These are phyloP conservation scores for Stygiomarasmius scandens DNA, from an alignment of 1,284 basidiomycete species.

Conservation along the genomic window DNA sequence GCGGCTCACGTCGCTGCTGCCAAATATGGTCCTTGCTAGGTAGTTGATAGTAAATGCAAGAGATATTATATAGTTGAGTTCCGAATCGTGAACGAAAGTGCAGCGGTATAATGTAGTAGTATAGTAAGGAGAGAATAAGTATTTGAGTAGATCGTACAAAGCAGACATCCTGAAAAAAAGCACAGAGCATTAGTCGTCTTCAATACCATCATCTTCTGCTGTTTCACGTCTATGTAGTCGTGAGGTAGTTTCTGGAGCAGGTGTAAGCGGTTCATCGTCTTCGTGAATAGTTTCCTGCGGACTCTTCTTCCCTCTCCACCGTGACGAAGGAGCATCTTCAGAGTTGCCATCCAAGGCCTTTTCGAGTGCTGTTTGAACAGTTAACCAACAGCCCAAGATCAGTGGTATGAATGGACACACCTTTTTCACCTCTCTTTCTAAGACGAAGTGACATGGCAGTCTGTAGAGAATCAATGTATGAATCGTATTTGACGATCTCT, in stretches of 20 bases:
- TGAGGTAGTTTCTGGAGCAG: constrained; percentile 32
- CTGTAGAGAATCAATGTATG: constrained; percentile 90
- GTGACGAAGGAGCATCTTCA: constrained; percentile 24
- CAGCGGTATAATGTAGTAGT: neutral
- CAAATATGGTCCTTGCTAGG: constrained; percentile 29
- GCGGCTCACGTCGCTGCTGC: constrained; percentile 28
- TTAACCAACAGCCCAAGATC: constrained; percentile 15
- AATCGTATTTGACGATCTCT: constrained; percentile 94
- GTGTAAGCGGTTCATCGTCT: constrained; percentile 51
- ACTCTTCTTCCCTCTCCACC: constrained; percentile 51
- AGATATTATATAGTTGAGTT: no score
- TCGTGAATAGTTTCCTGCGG: constrained; percentile 51
- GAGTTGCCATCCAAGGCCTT: constrained; percentile 58
- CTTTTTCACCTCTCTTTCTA: constrained; percentile 85
- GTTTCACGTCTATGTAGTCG: constrained; percentile 17
- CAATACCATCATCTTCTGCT: constrained; percentile 14
- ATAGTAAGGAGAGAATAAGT: neutral
- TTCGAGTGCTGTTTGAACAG: constrained; percentile 59
- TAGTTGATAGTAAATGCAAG: no score
- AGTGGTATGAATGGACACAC: constrained; percentile 24
- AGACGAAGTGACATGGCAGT: constrained; percentile 79
- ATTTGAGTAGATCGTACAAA: constrained; percentile 1
- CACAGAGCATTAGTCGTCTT: constrained; percentile 1
- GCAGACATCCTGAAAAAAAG: neutral
- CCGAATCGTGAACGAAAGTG: neutral